Conservation (phyloP, 1,284 basidiomycete species). For the Sporisorium reilianum region DNA sequence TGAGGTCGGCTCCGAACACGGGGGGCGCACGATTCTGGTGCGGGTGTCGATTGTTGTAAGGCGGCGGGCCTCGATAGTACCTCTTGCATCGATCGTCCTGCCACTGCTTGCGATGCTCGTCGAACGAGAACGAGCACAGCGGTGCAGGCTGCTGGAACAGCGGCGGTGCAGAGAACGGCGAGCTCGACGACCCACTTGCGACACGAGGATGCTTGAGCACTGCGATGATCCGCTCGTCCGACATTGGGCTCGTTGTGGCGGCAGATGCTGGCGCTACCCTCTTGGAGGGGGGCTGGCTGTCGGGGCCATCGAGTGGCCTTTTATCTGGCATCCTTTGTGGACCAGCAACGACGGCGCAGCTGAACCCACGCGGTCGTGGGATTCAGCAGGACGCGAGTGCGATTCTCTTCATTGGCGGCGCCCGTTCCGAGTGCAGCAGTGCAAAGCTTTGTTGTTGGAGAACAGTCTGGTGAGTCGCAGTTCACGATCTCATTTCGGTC, state of each 20-base stretch:
- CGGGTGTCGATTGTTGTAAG: conserved; percentile 30
- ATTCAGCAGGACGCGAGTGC: conserved; percentile 26
- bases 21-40: conserved; percentile 11
- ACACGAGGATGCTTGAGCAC: conserved; percentile 32
- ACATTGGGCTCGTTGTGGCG: neutral
- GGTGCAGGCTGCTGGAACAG: conserved; percentile 49
- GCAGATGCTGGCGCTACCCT: neutral
- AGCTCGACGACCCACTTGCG: neutral
- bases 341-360: conserved; percentile 9
- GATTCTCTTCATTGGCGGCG: conserved; percentile 7
- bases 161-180: conserved; percentile 21
- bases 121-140: conserved; percentile 57
- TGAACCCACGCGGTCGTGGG: conserved; percentile 22
- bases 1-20: conserved; percentile 61
- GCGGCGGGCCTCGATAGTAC: conserved; percentile 52
- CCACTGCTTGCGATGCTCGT: conserved; percentile 35
- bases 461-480: neutral
- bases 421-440: neutral
- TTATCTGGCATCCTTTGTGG: conserved; percentile 35
- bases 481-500: conserved; percentile 10
- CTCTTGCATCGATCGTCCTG: conserved; percentile 54
- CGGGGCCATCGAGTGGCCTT: conserved; percentile 10
- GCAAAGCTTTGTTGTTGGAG: neutral
- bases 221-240: conserved; percentile 8
- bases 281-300: conserved; percentile 8